These are phyloP conservation scores for Boletus rex-veris DNA, from an alignment of 768 basidiomycete genomes.

Conservation along the genomic window DNA sequence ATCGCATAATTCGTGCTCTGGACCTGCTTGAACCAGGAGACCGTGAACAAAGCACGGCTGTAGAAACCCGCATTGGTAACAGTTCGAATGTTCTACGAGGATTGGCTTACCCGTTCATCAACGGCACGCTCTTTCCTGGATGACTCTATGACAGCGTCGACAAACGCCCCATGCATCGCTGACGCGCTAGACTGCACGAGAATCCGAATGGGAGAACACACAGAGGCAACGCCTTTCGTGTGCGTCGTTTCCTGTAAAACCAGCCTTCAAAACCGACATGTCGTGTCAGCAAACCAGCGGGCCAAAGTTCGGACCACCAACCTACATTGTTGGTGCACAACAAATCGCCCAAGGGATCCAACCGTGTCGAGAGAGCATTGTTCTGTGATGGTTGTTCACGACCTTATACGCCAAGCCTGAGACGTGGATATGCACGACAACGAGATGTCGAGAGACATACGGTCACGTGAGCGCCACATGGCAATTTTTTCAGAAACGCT, in stretches of 20 bases:
- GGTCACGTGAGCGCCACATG: no score
- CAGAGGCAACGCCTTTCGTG: conserved; percentile 85
- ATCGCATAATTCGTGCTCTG: no score
- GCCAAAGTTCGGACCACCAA: background rate
- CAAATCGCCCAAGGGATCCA: conserved; percentile 69
- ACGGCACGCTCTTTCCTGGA: conserved; percentile 61
- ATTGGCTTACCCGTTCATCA: conserved; percentile 30
- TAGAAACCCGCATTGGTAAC: background rate
- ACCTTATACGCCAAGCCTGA: conserved; percentile 99
- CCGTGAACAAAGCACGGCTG: conserved; percentile 43
- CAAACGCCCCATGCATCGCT: conserved; percentile 68
- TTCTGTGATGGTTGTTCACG: conserved; percentile 89
- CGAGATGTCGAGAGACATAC: no score
- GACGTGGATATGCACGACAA: conserved; percentile 49
- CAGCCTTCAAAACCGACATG: background rate
- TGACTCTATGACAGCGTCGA: conserved; percentile 59
- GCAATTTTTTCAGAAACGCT: no score
- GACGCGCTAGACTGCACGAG: conserved; percentile 50
- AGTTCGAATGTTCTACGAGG: background rate
- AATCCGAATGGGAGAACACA: conserved; percentile 90
- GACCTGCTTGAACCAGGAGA: no score
- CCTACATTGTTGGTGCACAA: conserved; percentile 64
- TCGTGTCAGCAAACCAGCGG: background rate
- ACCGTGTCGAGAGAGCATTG: conserved; percentile 88
- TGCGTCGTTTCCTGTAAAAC: conserved; percentile 65